Conservation (phyloP, 2,329 filamentous ascomycete genomes). For the Hymenoscyphus linearis region DNA sequence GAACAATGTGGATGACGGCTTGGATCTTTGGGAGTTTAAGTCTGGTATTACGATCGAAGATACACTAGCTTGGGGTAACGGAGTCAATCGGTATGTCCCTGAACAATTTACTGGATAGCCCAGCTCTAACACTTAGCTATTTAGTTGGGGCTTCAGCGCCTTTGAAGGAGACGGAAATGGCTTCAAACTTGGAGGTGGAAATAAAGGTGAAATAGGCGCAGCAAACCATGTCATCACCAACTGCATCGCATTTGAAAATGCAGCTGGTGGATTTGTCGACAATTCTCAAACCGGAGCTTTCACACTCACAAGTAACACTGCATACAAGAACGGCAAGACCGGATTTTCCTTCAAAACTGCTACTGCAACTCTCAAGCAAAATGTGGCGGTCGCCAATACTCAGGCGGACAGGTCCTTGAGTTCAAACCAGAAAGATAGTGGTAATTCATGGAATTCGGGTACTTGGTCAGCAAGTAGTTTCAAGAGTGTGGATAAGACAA, state of each 20-base stretch:
- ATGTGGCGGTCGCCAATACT: slow-evolving; percentile 36
- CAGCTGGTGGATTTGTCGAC: slow-evolving; percentile 42
- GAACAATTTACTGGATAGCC: background rate
- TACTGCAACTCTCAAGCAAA: slow-evolving; percentile 34
- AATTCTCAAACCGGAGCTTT: slow-evolving; percentile 40
- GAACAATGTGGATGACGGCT: slow-evolving; percentile 47
- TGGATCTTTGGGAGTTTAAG: slow-evolving; percentile 41
- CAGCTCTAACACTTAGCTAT: background rate
- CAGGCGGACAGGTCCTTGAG: slow-evolving; percentile 27
- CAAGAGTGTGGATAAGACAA: slow-evolving; percentile 33
- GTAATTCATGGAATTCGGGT: slow-evolving; percentile 40
- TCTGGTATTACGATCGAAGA: slow-evolving; percentile 40
- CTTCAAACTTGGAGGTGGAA: slow-evolving; percentile 38
- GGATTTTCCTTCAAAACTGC: slow-evolving; percentile 37
- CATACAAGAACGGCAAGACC: slow-evolving; percentile 40
- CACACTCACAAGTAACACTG: slow-evolving; percentile 39
- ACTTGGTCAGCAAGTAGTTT: slow-evolving; percentile 38
- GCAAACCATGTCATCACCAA: slow-evolving; percentile 41
- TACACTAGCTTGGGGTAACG: slow-evolving; percentile 42
- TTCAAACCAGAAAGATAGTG: slow-evolving; percentile 27
- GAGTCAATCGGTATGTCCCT: slow-evolving; percentile 31
- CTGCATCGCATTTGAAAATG: slow-evolving; percentile 41
- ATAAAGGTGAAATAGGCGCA: slow-evolving; percentile 33
- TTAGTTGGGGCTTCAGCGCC: slow-evolving; percentile 37
- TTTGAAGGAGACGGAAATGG: slow-evolving; percentile 45